Conservation (phyloP, 108 stramenopile species). For the Nannochloropsis gaditana region DNA sequence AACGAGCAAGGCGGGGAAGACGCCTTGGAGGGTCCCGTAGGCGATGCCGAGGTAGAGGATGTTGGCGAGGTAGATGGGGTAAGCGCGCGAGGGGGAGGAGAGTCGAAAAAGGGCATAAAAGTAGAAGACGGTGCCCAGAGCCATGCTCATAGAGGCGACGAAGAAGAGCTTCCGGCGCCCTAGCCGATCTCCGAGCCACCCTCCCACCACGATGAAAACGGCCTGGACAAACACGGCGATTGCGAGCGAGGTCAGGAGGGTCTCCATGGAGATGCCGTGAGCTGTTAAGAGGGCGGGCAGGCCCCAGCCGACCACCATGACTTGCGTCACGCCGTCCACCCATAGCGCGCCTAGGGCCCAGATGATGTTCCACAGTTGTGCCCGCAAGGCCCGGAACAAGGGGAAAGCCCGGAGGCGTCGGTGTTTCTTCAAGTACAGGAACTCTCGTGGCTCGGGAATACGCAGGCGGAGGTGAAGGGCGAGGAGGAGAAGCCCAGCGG, state of each 20-base stretch:
- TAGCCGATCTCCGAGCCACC: neutral
- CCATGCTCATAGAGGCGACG: constrained; percentile 11
- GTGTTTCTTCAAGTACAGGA: neutral
- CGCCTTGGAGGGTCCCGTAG: neutral
- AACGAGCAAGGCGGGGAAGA: neutral
- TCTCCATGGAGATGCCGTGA: neutral
- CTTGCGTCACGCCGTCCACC: neutral
- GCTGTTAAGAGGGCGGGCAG: neutral
- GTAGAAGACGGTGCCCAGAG: neutral
- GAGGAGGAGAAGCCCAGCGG: constrained; percentile 15
- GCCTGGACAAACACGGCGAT: neutral
- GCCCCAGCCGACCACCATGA: neutral
- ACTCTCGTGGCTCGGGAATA: neutral
- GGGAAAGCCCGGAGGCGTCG: neutral
- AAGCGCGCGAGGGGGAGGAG: neutral
- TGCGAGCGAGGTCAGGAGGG: neutral
- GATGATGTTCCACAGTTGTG: neutral
- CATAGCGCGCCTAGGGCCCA: neutral
- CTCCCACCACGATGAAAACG: neutral
- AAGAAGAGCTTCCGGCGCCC: constrained; percentile 3
- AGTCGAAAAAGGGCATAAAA: constrained; percentile 3
- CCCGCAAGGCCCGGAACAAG: neutral
- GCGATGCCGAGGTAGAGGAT: neutral
- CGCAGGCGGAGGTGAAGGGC: neutral
- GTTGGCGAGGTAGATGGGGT: neutral